phyloP scores from a whole-genome alignment of 805 yeast genomes.

The Dipodascopsis uninucleata region DNA sequence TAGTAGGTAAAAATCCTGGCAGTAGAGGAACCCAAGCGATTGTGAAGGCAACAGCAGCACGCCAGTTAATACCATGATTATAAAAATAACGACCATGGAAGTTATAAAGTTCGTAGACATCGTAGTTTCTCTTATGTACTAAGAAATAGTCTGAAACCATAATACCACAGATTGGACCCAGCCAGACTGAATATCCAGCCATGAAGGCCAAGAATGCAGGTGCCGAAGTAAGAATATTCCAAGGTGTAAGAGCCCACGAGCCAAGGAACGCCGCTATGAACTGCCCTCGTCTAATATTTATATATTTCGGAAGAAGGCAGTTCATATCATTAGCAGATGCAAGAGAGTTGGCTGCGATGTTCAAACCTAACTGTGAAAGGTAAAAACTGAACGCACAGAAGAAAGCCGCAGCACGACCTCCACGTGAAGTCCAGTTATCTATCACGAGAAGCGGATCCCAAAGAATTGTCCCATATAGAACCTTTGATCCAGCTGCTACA shows the following conservation, averaged over 20 bases:
- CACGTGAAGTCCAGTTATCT: constrained; percentile 23
- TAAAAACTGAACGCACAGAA: constrained; percentile 66
- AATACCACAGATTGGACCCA: constrained; percentile 79
- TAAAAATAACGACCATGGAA: constrained; percentile 43
- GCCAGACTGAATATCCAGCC: constrained; percentile 74
- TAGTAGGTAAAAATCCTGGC: constrained; percentile 15
- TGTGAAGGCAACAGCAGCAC: constrained; percentile 41
- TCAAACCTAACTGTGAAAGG: constrained; percentile 73
- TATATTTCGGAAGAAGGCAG: constrained; percentile 45
- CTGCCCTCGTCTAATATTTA: constrained; percentile 64
- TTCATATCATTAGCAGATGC: constrained; percentile 49
- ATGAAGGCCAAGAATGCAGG: constrained; percentile 74
- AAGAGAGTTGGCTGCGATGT: constrained; percentile 56
- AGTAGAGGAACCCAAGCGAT: constrained; percentile 27
- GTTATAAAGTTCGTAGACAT: constrained; percentile 56
- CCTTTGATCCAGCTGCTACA: constrained; percentile 19
- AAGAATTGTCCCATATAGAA: constrained; percentile 17
- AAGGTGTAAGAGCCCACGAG: constrained; percentile 66
- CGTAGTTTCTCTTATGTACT: constrained; percentile 68
- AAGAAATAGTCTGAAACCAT: constrained; percentile 38
- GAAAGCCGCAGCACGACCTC: constrained; percentile 77
- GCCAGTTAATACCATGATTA: constrained; percentile 43
- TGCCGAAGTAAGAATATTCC: constrained; percentile 69
- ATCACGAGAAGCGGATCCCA: constrained; percentile 26
- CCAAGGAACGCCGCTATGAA: constrained; percentile 70